Base-by-base conservation (phyloP, 2,329 filamentous ascomycete genomes). In the Biscogniauxia marginata region DNA sequence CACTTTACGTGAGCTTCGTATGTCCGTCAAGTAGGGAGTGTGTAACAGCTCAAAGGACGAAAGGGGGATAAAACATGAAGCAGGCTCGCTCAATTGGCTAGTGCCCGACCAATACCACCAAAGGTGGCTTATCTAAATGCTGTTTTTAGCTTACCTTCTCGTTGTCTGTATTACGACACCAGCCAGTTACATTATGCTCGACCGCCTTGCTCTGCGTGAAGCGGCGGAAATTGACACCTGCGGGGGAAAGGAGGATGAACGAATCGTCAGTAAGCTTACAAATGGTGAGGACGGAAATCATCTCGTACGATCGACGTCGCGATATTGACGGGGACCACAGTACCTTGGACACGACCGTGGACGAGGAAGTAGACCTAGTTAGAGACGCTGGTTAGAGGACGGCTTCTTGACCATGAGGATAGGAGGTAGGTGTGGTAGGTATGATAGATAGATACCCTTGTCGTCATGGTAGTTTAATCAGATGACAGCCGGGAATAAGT, bases 301-400 rank as follows among this genome's bases (percentile, higher is more conserved):
- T n/a, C n/a, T n/a, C n/a, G n/a, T n/a, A n/a, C n/a, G n/a, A n/a
- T n/a, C n/a, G n/a, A n/a, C n/a, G n/a, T n/a, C n/a, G n/a, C n/a
- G n/a, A n/a, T n/a, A n/a, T n/a, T n/a, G n/a, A n/a, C n/a, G n/a
- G n/a, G n/a, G n/a, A n/a, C n/a, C n/a, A n/a, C n/a, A n/a, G n/a
- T 74, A 86, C 88, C 88, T 80, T 91, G 88, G 11, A 91, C 88
- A 43, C 79, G 79, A 53, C 87, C 88, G 64, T 89, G 84, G 56
- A 85, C 87, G 16, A 82, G 73, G 67, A 87, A 88, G 63, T 84
- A 84, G 25, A 86, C 73, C 84, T 87, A 23, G 20, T 3, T 39
- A 50, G 21, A 46, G 13, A n/a, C 30, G 19, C 5, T 53, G 44
- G 5, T 44, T 22, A 7, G 49, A 24, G 30, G 50, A 50, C n/a